Evolutionary conservation across 306 rosid genomes (phyloP).

Genomic region (Ormosia emarginata): DNA sequence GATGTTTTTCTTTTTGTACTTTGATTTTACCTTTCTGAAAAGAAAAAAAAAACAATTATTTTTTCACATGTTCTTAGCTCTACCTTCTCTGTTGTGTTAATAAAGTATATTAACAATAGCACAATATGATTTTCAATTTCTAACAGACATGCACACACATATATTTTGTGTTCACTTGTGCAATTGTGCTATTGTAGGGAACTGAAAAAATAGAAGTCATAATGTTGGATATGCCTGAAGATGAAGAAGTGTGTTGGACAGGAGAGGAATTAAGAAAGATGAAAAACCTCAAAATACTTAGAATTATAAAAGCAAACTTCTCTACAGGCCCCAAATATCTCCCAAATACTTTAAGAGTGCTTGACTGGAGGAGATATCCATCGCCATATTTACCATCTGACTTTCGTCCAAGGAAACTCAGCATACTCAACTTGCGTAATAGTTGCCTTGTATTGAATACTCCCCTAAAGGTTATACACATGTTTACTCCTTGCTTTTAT

Average conservation of each 20-base stretch:
- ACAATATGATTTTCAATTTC: background rate
- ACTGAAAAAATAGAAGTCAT: background rate
- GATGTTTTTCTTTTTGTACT: no score
- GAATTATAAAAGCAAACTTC: background rate
- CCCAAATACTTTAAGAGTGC: background rate
- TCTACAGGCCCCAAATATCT: background rate
- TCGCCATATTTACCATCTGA: background rate
- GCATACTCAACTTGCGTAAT: background rate
- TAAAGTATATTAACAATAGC: no score
- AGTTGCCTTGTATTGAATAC: background rate
- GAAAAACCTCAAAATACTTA: background rate
- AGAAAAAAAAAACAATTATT: no score
- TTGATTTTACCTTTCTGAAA: no score
- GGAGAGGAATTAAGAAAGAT: background rate
- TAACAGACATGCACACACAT: background rate
- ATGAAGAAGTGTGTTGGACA: background rate
- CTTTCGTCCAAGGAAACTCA: background rate
- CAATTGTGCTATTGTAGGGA: background rate
- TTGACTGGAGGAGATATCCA: slow-evolving; percentile 15
- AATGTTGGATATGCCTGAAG: background rate
- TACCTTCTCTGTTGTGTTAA: no score
- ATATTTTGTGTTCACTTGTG: background rate
- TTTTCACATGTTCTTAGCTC: no score
- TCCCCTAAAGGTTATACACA: background rate
- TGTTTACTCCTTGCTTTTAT: background rate